phyloP scores from a whole-genome alignment of 148 eudicot species.

The Persicaria maculosa region DNA sequence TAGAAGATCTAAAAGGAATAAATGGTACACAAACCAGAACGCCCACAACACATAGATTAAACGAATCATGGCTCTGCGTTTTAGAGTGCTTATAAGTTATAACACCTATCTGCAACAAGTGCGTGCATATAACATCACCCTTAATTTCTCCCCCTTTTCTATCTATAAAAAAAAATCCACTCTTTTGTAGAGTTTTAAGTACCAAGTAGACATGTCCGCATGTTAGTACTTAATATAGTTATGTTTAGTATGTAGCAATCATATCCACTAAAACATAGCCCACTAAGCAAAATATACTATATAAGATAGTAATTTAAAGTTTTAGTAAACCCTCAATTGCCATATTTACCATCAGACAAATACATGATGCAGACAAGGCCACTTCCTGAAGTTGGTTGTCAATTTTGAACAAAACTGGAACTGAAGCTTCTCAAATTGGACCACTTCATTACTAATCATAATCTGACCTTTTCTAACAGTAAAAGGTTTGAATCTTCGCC shows the following conservation, averaged over 20 bases:
- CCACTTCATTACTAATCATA: neutral
- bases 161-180: too few species aligned
- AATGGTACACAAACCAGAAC: too few species aligned
- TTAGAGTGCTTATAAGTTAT: too few species aligned
- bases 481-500: neutral
- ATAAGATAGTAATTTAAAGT: neutral
- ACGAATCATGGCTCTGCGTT: too few species aligned
- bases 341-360: neutral
- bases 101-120: too few species aligned
- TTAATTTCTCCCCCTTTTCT: too few species aligned
- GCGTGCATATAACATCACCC: too few species aligned
- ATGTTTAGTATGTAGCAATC: neutral
- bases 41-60: too few species aligned
- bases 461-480: neutral
- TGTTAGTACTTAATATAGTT: neutral
- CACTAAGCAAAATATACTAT: neutral
- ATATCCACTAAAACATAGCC: neutral
- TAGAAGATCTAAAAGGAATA: too few species aligned
- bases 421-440: slow-evolving; percentile 2
- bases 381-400: slow-evolving; percentile 3
- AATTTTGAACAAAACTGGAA: neutral
- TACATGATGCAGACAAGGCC: neutral
- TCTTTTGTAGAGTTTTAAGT: too few species aligned
- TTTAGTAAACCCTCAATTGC: neutral
- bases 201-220: too few species aligned